Evolutionary conservation across 2,329 filamentous ascomycete genomes (phyloP), one percentile per base, ranked within the genome.

Genomic region (Pyricularia grisea): DNA sequence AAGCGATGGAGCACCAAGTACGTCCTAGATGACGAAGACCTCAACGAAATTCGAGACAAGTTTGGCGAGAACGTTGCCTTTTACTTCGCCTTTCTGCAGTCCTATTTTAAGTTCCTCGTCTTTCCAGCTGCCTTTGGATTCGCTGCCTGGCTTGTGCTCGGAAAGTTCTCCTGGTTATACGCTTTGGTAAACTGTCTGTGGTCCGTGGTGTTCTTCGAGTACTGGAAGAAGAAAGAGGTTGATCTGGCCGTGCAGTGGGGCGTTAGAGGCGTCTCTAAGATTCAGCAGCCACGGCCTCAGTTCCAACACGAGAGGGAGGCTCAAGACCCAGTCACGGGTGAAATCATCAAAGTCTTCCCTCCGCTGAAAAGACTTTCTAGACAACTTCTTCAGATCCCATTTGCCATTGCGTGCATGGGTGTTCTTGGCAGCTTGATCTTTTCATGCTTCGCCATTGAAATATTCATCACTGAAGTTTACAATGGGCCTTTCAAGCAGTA

Each of bases 401-500:
- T 99, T 79, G 92, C 92, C 0, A 77, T 96, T 5, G 83, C 88
- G 12, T 94, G 93, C 36, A 82, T 90, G 9, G 70, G 88, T 28
- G 86, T 91, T 0, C 85, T 98, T 7, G 94, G 94, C 0, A 88
- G 88, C 23, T 82, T 98, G 73, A 97, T 98, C 72, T 88, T 92
- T 14, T 88, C 88, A 17, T 95, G 92, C 76, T 98, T 98, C 78
- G 92, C 90, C 9, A 92, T 97, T 71, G 95, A 99, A 77, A 92
- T 98, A 36, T 97, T 98, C 80, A 92, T 99, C 73, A 94, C 92
- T 0, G 93, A 99, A 78, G 89, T 98, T 20, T 98, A 99, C 78
- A 87, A 89, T 70, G 95, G 95, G 0, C 93, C 93, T 0, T 88
- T 97, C 72, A 97, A 98, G 80, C 86, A 87, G 25, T 90, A 96